Conservation (phyloP, 2,329 filamentous ascomycete genomes). For the Microdochium bolleyi region DNA sequence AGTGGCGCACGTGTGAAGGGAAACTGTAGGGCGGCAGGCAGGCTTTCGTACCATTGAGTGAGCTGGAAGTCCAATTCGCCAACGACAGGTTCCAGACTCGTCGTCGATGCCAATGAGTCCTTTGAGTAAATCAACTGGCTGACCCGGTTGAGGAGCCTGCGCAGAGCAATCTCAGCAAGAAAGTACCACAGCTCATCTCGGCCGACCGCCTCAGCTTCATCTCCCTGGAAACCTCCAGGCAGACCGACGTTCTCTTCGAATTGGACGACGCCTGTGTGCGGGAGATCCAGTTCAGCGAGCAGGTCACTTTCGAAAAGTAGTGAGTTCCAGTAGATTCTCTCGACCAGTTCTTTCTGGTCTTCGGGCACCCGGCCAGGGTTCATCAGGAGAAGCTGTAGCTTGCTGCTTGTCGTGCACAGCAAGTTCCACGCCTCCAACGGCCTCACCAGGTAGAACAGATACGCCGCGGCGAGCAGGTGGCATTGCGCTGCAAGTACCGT, state of each 20-base stretch:
- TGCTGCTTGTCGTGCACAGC: conserved; percentile 72
- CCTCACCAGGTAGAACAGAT: conserved; percentile 74
- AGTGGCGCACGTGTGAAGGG: conserved; percentile 61
- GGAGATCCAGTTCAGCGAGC: conserved; percentile 70
- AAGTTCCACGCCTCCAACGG: conserved; percentile 79
- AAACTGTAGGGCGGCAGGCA: conserved; percentile 69
- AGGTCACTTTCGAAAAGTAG: conserved; percentile 75
- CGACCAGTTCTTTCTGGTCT: conserved; percentile 63
- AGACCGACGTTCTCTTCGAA: conserved; percentile 75
- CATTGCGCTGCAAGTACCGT: conserved; percentile 73
- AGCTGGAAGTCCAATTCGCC: conserved; percentile 76
- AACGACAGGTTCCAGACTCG: conserved; percentile 68
- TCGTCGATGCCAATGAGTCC: conserved; percentile 62
- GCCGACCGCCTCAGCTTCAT: conserved; percentile 54
- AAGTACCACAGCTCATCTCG: conserved; percentile 83
- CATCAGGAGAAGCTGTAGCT: conserved; percentile 71
- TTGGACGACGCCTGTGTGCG: conserved; percentile 75
- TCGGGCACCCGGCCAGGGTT: conserved; percentile 63
- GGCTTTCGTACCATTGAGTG: conserved; percentile 75
- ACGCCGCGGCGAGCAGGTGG: conserved; percentile 72
- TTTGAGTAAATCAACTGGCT: conserved; percentile 75
- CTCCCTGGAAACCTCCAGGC: conserved; percentile 70
- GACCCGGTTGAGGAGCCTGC: conserved; percentile 68
- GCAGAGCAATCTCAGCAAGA: conserved; percentile 71
- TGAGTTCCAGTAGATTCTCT: conserved; percentile 79